A percentile compares a stretch with the other conserved stretches of the same genome.
Conservation (phyloP, 1,284 basidiomycete genomes). For the Kwoniella shivajii region DNA sequence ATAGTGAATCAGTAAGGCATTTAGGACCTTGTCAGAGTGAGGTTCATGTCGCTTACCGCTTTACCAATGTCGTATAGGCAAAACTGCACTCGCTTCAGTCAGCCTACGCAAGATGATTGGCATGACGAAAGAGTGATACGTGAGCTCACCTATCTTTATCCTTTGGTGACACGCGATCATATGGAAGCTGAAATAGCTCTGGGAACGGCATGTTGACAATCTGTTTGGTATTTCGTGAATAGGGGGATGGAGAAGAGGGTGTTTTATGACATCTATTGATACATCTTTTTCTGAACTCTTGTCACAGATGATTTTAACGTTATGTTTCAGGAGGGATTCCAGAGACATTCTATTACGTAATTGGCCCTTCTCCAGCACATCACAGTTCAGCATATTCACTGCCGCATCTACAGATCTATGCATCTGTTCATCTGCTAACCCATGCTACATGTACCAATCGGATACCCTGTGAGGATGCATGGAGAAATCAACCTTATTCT, state of each 20-base stretch:
- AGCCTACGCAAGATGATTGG: slow-evolving; percentile 3
- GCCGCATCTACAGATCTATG: background rate
- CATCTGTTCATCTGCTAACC: background rate
- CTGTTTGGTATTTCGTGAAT: too few relatives aligned
- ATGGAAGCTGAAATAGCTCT: slow-evolving; percentile 37
- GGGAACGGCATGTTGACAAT: slow-evolving; percentile 16
- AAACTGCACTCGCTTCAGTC: slow-evolving; percentile 21
- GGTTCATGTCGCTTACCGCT: too few relatives aligned
- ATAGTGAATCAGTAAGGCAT: background rate
- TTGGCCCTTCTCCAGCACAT: background rate
- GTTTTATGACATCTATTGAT: too few relatives aligned
- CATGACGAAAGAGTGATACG: background rate
- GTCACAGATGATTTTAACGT: too few relatives aligned
- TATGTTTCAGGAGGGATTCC: too few relatives aligned
- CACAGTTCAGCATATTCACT: background rate
- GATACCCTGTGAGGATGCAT: too few relatives aligned
- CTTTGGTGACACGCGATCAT: slow-evolving; percentile 46
- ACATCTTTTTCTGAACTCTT: too few relatives aligned
- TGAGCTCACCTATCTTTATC: slow-evolving; percentile 49
- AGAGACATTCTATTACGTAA: too few relatives aligned
- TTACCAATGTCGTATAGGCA: slow-evolving; percentile 46
- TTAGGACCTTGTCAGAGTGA: too few relatives aligned
- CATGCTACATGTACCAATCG: background rate
- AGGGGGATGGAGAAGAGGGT: background rate
- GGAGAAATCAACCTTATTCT: too few relatives aligned